Evolutionary conservation across 495 filamentous ascomycete species (phyloP).

Genomic region (Aspergillus cristatus): DNA sequence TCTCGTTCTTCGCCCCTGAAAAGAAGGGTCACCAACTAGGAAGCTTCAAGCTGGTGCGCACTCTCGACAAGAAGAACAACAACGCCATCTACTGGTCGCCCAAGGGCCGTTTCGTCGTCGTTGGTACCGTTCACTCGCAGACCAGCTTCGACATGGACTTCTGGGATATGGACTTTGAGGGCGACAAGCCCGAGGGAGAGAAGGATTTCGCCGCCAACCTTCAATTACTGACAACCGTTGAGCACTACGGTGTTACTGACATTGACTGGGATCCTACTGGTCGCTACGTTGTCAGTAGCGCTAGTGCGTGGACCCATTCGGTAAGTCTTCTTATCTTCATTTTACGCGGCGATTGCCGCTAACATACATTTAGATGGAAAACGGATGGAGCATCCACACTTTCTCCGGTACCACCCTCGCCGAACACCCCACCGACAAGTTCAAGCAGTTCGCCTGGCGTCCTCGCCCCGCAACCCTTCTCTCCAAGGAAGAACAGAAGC

Average conservation of each 20-base stretch:
- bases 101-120: constrained; percentile 85
- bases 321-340: constrained; percentile 42
- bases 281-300: constrained; percentile 84
- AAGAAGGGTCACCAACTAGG: constrained; percentile 74
- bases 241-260: constrained; percentile 96
- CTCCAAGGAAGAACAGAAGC: constrained; percentile 89
- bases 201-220: constrained; percentile 94
- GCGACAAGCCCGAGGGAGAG: constrained; percentile 83
- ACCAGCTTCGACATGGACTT: constrained; percentile 94
- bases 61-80: constrained; percentile 95
- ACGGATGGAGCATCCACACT: constrained; percentile 96
- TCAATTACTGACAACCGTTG: constrained; percentile 80
- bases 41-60: constrained; percentile 91
- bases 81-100: constrained; percentile 99
- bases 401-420: constrained; percentile 84
- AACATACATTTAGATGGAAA: constrained; percentile 72
- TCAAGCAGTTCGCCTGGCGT: constrained; percentile 95
- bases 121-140: constrained; percentile 84
- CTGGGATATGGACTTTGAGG: constrained; percentile 95
- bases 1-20: constrained; percentile 93
- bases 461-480: constrained; percentile 84
- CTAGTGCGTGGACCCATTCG: constrained; percentile 87
- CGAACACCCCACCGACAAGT: constrained; percentile 89
- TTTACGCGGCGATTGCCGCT: constrained; percentile 14
- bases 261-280: constrained; percentile 97